phyloP scores from a whole-genome alignment of 2,329 filamentous ascomycete genomes.

The Dichotomopilus funicola region DNA sequence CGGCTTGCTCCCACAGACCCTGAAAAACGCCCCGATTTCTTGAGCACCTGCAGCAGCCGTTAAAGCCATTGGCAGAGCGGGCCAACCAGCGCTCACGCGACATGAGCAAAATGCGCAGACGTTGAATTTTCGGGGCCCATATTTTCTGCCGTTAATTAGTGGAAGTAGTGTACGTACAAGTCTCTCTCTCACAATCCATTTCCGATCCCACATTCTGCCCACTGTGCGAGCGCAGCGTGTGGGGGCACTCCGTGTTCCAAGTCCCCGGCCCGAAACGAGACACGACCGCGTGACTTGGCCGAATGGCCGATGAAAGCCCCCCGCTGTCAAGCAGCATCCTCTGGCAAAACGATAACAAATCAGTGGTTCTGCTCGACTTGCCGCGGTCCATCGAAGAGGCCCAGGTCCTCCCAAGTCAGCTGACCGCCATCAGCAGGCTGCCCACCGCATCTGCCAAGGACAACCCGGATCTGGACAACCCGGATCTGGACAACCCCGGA shows the following conservation, averaged over 20 bases:
- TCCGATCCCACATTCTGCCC: conserved; percentile 1
- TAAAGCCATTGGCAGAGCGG: background rate
- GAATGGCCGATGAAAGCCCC: too few relatives aligned
- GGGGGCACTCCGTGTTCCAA: background rate
- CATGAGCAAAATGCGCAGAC: background rate
- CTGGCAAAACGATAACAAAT: conserved; percentile 44
- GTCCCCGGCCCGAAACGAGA: background rate
- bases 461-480: too few relatives aligned
- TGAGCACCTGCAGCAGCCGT: background rate
- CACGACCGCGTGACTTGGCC: conserved; percentile 6
- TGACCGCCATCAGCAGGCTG: background rate
- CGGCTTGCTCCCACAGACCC: conserved; percentile 4
- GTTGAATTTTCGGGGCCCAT: background rate
- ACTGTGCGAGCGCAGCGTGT: background rate
- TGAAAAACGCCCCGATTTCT: background rate
- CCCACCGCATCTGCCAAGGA: too few relatives aligned
- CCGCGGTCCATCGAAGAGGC: conserved; percentile 62
- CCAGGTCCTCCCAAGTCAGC: conserved; percentile 44
- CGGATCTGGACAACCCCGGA: background rate
- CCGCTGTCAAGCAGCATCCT: conserved; percentile 37
- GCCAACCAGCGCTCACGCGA: conserved; percentile 14
- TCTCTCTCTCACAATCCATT: background rate
- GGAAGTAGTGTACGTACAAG: too few relatives aligned
- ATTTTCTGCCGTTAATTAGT: background rate
- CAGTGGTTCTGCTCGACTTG: conserved; percentile 59